phyloP scores from a whole-genome alignment of 345 rosid genomes.

The Passiflora organensis region DNA sequence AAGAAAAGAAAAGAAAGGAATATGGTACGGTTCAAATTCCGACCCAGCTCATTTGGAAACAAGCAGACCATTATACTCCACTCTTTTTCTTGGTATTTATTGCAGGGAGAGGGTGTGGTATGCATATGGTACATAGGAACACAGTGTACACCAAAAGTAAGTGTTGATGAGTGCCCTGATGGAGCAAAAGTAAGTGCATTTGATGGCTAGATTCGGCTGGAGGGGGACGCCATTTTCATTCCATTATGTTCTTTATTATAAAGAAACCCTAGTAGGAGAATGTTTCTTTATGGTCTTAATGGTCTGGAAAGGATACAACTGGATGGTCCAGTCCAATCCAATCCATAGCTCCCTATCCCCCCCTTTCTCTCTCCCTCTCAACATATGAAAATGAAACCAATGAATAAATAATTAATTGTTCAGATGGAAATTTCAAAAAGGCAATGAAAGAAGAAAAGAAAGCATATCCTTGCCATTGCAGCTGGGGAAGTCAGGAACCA shows the following conservation, averaged over 20 bases:
- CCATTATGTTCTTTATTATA: slow-evolving; percentile 4
- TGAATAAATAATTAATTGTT: slow-evolving; percentile 20
- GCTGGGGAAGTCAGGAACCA: too few relatives aligned
- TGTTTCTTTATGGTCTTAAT: slow-evolving; percentile 51
- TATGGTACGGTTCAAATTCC: too few relatives aligned
- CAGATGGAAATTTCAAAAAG: background rate
- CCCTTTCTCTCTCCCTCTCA: too few relatives aligned
- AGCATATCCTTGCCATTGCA: too few relatives aligned
- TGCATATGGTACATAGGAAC: too few relatives aligned
- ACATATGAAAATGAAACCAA: slow-evolving; percentile 29
- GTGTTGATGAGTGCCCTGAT: background rate
- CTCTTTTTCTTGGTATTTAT: too few relatives aligned
- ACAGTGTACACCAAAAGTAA: too few relatives aligned
- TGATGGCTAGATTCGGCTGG: slow-evolving; percentile 10
- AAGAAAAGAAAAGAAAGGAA: too few relatives aligned
- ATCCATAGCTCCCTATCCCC: slow-evolving; percentile 28
- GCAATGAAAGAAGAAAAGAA: background rate
- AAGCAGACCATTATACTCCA: too few relatives aligned
- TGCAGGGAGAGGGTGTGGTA: too few relatives aligned
- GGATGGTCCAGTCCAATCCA: too few relatives aligned
- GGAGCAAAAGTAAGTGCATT: slow-evolving; percentile 10
- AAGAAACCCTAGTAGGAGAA: slow-evolving; percentile 23
- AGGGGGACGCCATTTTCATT: slow-evolving; percentile 14
- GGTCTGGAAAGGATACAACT: slow-evolving; percentile 47
- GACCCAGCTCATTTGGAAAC: too few relatives aligned